Evolutionary conservation across 495 filamentous ascomycete genomes (phyloP), one percentile per base, ranked within the genome.

Genomic region (Xylaria longipes): DNA sequence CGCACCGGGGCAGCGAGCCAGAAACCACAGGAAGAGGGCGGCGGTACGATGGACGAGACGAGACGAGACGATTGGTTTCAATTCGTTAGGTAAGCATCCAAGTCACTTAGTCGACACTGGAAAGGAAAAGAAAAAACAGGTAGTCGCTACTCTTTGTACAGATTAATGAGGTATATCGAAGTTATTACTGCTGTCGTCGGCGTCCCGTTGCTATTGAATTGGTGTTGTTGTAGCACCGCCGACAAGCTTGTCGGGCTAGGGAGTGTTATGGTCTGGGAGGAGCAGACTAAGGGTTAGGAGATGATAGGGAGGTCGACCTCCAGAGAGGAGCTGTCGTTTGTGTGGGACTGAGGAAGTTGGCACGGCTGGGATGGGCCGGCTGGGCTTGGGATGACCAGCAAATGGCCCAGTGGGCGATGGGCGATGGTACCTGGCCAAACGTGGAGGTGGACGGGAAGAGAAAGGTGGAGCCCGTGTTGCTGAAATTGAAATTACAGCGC

Each of bases 221-320:
- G 61, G 1, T 64, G 33, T 46, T 56, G 43, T 33, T 50, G 17
- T 1, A 41, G 65, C 25, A 43, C 20, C 29, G 20, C 66, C 39
- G 45, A 41, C 69, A 60, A 64, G 48, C 25, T 54, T 50, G 45
- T 71, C 52, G 58, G 33, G 68, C 25, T 46, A 37, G 22, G 68
- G 41, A 52, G 31, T 60, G 33, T 9, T 58, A 35, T 6, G 41
- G 22, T 54, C 25, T 50, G 60, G 39, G 68, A 56, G 25, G 68
- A 70, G 43, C 12, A 64, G 27, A 57, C 57, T 70, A 56, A 71
- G 45, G 57, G 57, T 22, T 60, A 60, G 57, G 57, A 63, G 56
- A 66, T 58, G 62, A 71, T 71, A 71, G 69, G 69, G 69, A 61
- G 45, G 69, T 35, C 8, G 62, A 58, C 61, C 17, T 31, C 31